phyloP scores from a whole-genome alignment of 345 rosid genomes.

The Citrus sinensis region DVS_A1.0 CM039162.1:19374001-19374500 shows the following conservation, averaged over 20 bases:
- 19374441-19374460: background rate
- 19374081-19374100: background rate
- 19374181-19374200: background rate
- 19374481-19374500: background rate
- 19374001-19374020: background rate
- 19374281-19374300: background rate
- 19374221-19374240: too few species aligned
- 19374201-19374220: background rate
- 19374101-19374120: background rate
- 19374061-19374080: background rate
- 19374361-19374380: background rate
- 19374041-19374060: background rate
- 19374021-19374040: background rate
- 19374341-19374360: background rate
- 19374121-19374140: constrained; percentile 4
- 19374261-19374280: background rate
- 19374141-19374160: background rate
- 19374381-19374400: background rate
- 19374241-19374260: too few species aligned
- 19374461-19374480: background rate
- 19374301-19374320: too few species aligned
- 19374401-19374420: too few species aligned
- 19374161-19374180: background rate
- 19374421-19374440: background rate
- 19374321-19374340: background rate